These are phyloP conservation scores for Scenedesmus sp. DNA, from an alignment of 163 green algal species.

Conservation along the genomic window DNA sequence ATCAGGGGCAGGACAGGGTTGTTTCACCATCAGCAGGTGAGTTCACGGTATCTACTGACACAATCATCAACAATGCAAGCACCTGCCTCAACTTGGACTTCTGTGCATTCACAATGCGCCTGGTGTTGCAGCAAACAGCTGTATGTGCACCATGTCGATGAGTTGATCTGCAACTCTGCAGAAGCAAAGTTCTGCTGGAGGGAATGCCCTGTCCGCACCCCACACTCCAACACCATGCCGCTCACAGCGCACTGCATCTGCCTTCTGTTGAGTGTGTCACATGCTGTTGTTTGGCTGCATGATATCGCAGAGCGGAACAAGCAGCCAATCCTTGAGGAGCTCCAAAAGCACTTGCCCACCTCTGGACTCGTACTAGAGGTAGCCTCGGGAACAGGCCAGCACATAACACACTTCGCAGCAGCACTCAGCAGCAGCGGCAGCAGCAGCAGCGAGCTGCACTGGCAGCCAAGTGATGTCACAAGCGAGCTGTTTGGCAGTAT, in stretches of 20 bases:
- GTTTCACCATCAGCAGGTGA: slow-evolving; percentile 36
- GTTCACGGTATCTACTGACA: background rate
- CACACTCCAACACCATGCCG: no score
- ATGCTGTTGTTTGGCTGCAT: background rate
- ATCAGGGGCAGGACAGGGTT: background rate
- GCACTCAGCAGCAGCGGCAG: background rate
- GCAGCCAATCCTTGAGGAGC: slow-evolving; percentile 37
- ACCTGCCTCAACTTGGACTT: no score
- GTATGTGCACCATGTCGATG: no score
- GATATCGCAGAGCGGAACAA: slow-evolving; percentile 41
- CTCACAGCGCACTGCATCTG: background rate
- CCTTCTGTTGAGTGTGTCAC: no score
- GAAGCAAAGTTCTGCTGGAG: no score
- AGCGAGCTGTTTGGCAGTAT: slow-evolving; percentile 51
- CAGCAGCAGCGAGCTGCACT: slow-evolving; percentile 9
- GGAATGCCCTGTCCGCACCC: no score
- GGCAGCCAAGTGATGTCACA: slow-evolving; percentile 52
- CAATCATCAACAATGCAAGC: no score
- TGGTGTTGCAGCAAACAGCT: no score
- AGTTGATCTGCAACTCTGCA: no score
- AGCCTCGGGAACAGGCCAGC: slow-evolving; percentile 51
- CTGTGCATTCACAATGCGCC: no score
- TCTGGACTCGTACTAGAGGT: slow-evolving; percentile 32
- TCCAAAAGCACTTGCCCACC: background rate
- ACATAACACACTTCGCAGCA: slow-evolving; percentile 57